Evolutionary conservation across 108 stramenopile genomes (phyloP).

Genomic region (Nitzschia sp.): DNA sequence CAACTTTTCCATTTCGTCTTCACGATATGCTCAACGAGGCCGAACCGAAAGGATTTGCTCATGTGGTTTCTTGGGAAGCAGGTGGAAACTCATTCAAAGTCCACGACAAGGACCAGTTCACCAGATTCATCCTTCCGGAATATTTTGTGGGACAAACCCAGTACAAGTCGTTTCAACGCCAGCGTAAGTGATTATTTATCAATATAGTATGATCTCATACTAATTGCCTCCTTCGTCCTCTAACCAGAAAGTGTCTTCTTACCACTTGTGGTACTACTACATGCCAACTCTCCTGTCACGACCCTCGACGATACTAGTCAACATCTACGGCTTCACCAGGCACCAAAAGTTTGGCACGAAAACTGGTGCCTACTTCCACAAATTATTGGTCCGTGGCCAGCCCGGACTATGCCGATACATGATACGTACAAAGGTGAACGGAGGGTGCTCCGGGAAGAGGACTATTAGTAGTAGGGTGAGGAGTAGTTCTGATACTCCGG

Average conservation of each 20-base stretch:
- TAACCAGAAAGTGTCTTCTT: neutral
- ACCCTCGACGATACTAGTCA: neutral
- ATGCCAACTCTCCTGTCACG: neutral
- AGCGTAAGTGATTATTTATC: slow-evolving; percentile 42
- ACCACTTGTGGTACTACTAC: neutral
- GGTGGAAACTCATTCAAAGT: slow-evolving; percentile 57
- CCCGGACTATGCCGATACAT: slow-evolving; percentile 20
- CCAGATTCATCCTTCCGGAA: slow-evolving; percentile 56
- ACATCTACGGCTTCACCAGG: slow-evolving; percentile 20
- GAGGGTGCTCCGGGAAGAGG: neutral
- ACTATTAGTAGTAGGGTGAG: neutral
- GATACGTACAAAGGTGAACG: slow-evolving; percentile 22
- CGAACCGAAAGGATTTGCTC: slow-evolving; percentile 38
- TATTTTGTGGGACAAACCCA: slow-evolving; percentile 81
- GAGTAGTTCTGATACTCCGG: neutral
- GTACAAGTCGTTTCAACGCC: slow-evolving; percentile 80
- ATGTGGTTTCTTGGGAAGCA: slow-evolving; percentile 62
- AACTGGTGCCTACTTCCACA: slow-evolving; percentile 19
- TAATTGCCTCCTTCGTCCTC: neutral
- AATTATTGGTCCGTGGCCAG: slow-evolving; percentile 25
- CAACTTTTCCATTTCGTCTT: slow-evolving; percentile 65
- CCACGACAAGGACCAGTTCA: slow-evolving; percentile 51
- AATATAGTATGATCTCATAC: neutral
- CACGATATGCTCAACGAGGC: slow-evolving; percentile 56
- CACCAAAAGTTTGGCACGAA: neutral